These are phyloP conservation scores for Biscogniauxia marginata DNA, from an alignment of 2,329 filamentous ascomycete species.

Conservation along the genomic window DNA sequence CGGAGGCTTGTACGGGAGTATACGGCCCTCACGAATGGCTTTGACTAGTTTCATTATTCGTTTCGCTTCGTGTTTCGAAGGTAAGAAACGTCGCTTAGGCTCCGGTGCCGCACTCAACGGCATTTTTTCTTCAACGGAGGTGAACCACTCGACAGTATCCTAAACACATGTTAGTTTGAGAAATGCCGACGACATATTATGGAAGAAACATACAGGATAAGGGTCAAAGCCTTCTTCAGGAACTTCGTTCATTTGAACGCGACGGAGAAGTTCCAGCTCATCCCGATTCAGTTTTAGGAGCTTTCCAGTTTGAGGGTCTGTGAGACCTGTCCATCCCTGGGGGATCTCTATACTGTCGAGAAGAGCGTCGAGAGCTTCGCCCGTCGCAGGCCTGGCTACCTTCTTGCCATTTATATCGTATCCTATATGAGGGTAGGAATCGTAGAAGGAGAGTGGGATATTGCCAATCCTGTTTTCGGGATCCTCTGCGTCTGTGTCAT, in stretches of 20 bases:
- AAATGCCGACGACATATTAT: background rate
- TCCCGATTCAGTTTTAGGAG: conserved; percentile 83
- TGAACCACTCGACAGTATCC: conserved; percentile 93
- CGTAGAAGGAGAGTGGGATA: conserved; percentile 93
- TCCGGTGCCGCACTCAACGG: conserved; percentile 92
- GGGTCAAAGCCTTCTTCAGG: conserved; percentile 88
- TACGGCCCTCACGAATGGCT: conserved; percentile 90
- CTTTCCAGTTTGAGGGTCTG: conserved; percentile 90
- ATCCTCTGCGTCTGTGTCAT: conserved; percentile 81
- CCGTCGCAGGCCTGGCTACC: conserved; percentile 92
- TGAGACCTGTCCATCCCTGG: conserved; percentile 95
- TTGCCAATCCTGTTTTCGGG: conserved; percentile 90
- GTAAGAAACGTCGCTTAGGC: conserved; percentile 91
- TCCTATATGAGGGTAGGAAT: conserved; percentile 95
- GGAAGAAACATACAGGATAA: conserved; percentile 64
- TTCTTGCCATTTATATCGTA: conserved; percentile 99
- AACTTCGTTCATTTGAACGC: conserved; percentile 85
- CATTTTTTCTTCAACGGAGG: conserved; percentile 87
- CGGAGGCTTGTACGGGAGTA: conserved; percentile 82
- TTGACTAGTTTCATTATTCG: conserved; percentile 95
- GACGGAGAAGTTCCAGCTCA: conserved; percentile 83
- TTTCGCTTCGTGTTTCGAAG: conserved; percentile 96
- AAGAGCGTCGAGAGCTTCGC: conserved; percentile 87
- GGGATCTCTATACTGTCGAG: conserved; percentile 96
- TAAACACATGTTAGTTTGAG: conserved; percentile 31